Percentiles rank a stretch among this genome's conserved stretches.
phyloP scores from a whole-genome alignment of 31 red algal genomes.

The Odonthalia washingtoniensis region DNA sequence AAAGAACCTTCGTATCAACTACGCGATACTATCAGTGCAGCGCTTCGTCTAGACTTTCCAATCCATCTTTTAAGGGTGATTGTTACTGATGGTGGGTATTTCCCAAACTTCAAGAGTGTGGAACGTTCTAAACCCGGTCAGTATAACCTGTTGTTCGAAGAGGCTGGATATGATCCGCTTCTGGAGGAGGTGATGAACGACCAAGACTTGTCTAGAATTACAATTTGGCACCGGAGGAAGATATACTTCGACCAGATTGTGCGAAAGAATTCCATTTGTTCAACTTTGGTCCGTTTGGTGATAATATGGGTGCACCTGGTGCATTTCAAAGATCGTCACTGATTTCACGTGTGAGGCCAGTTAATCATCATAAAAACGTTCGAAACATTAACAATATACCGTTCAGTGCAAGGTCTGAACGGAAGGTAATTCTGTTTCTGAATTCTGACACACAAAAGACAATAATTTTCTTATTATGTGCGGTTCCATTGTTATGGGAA shows the following conservation, averaged over 20 bases:
- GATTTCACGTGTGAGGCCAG: slow-evolving; percentile 78
- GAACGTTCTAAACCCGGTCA: no score
- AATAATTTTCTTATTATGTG: slow-evolving; percentile 73
- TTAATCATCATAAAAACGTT: slow-evolving; percentile 80
- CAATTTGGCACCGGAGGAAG: no score
- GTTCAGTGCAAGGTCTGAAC: slow-evolving; percentile 65
- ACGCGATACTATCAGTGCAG: no score
- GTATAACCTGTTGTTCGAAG: no score
- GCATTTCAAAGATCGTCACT: slow-evolving; percentile 69
- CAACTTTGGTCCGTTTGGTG: slow-evolving; percentile 74
- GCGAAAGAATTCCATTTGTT: no score
- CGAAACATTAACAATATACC: slow-evolving; percentile 83
- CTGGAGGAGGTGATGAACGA: no score
- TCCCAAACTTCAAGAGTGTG: slow-evolving; percentile 54
- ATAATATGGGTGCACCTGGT: slow-evolving; percentile 63
- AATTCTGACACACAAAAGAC: slow-evolving; percentile 72
- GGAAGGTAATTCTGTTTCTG: slow-evolving; percentile 80
- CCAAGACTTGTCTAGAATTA: no score
- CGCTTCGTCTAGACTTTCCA: no score
- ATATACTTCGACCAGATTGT: no score
- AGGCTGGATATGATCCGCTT: no score
- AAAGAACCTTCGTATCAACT: no score
- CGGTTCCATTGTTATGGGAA: slow-evolving; percentile 71
- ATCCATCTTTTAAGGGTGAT: slow-evolving; percentile 78
- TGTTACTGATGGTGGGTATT: slow-evolving; percentile 78